Base-by-base conservation (phyloP, 1,139 yeast species). In the Candida sp. region DNA sequence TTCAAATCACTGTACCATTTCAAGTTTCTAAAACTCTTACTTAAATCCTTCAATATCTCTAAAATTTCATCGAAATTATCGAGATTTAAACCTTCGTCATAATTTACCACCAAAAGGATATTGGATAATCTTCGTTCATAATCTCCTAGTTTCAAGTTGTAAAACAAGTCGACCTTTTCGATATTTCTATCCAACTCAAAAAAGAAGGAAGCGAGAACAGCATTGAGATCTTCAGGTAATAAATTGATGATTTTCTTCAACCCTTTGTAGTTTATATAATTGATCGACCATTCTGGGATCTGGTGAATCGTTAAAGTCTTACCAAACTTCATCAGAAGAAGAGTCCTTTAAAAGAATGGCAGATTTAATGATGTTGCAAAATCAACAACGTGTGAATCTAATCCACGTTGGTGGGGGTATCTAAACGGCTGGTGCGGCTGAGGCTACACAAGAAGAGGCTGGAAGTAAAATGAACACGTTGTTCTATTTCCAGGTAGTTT, bases 1-100 rank as follows among this genome's bases (percentile, higher is more conserved):
- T 93, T 93, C 56, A 91, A 78, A 55, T 91, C 98, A 15, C 96
- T 95, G 61, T 81, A 93, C 97, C 98, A 91, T 60, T 84, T 84
- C 58, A 93, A 71, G 63, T 90, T 90, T 46, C 97, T 75, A 49
- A 87, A 80, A 49, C 82, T 80, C n/a, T 85, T 75, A 42, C 96
- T 76, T 45, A 90, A 70, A 59, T 90, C 97, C 33, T 89, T 71
- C 38, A 91, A 68, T 22, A 89, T 85, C 23, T 82, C 82, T 41
- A 87, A 73, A 38, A 90, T 73, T 58, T 93, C 98, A 47, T 87
- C 91, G 35, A 84, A 64, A 53, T 89, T 96, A 45, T 87, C 93
- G 42, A 61, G 60, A 43, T 56, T 57, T n/a, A 54, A 53, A 11
- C 48, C 44, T 23, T 52, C 46, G 23, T 53, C 22, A 47, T 60